Evolutionary conservation across 78 protist genomes (phyloP).

Genomic region (Dictyostelium capitatum): DNA sequence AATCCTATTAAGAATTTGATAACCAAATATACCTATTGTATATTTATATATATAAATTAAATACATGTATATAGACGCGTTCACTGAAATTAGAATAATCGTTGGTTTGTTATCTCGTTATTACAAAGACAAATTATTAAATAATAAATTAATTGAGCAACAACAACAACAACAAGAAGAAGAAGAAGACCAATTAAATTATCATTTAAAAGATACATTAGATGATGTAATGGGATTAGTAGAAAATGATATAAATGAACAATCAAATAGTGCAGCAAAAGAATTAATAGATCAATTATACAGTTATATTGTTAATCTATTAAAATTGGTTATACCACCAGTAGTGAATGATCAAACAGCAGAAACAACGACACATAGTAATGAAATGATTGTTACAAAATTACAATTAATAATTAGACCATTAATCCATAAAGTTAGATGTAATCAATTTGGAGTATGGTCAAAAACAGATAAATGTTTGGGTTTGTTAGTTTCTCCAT

Average conservation of each 20-base stretch:
- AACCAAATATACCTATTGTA: too few relatives aligned
- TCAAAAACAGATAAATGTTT: slow-evolving; percentile 68
- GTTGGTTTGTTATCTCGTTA: slow-evolving; percentile 36
- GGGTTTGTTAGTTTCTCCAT: slow-evolving; percentile 52
- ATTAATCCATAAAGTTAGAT: slow-evolving; percentile 43
- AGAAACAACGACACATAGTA: neutral
- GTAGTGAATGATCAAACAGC: neutral
- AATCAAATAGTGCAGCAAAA: slow-evolving; percentile 30
- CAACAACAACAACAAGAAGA: neutral
- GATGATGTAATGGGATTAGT: slow-evolving; percentile 54
- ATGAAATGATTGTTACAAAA: neutral
- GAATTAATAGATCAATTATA: neutral
- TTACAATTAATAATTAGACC: slow-evolving; percentile 16
- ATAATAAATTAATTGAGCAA: neutral
- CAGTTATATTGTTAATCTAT: neutral
- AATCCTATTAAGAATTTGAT: too few relatives aligned
- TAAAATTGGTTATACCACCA: neutral
- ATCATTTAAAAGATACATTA: neutral
- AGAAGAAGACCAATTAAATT: neutral
- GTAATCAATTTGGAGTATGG: slow-evolving; percentile 83
- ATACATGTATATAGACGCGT: neutral
- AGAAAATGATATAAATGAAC: slow-evolving; percentile 31
- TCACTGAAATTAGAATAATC: slow-evolving; percentile 54
- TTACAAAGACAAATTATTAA: slow-evolving; percentile 25
- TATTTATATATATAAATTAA: too few relatives aligned